Percentiles rank a stretch among this genome's conserved stretches.
Conservation (phyloP, 1,139 yeast genomes). For the Casaregolazyma lundiana region DNA sequence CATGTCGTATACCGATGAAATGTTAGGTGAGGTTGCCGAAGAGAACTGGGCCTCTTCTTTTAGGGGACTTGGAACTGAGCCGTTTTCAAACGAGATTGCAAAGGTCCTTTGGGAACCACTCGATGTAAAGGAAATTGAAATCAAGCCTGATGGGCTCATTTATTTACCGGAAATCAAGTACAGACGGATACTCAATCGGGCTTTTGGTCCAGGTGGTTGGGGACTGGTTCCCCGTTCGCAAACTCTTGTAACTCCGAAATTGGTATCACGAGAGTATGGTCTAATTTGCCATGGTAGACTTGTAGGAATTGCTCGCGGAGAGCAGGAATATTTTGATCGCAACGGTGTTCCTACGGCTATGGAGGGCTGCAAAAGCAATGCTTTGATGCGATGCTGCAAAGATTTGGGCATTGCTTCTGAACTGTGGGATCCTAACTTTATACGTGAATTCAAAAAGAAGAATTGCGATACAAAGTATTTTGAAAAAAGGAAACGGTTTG, state of each 20-base stretch:
- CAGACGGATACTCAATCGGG: slow-evolving; percentile 76
- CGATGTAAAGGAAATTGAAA: slow-evolving; percentile 70
- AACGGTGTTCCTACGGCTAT: slow-evolving; percentile 91
- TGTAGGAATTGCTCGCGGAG: slow-evolving; percentile 92
- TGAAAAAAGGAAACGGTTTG: slow-evolving; percentile 71
- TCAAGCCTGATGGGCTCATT: slow-evolving; percentile 90
- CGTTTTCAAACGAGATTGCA: slow-evolving; percentile 61
- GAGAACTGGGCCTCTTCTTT: slow-evolving; percentile 31
- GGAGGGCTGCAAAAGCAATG: slow-evolving; percentile 96
- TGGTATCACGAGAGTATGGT: slow-evolving; percentile 85
- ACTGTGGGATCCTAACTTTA: slow-evolving; percentile 93
- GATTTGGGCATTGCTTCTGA: slow-evolving; percentile 96
- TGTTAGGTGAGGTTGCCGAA: slow-evolving; percentile 7
- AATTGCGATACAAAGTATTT: slow-evolving; percentile 81
- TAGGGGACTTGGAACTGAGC: slow-evolving; percentile 67
- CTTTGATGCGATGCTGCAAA: slow-evolving; percentile 95
- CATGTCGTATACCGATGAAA: not conserved
- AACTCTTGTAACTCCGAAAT: slow-evolving; percentile 59
- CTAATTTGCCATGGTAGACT: slow-evolving; percentile 81
- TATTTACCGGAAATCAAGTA: slow-evolving; percentile 94
- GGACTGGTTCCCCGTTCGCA: slow-evolving; percentile 93
- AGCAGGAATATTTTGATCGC: slow-evolving; percentile 85
- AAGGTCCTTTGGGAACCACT: slow-evolving; percentile 58
- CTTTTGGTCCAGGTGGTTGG: slow-evolving; percentile 99
- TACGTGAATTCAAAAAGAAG: slow-evolving; percentile 69